phyloP scores from a whole-genome alignment of 1,284 basidiomycete genomes.

The Pascua guehoae region DNA sequence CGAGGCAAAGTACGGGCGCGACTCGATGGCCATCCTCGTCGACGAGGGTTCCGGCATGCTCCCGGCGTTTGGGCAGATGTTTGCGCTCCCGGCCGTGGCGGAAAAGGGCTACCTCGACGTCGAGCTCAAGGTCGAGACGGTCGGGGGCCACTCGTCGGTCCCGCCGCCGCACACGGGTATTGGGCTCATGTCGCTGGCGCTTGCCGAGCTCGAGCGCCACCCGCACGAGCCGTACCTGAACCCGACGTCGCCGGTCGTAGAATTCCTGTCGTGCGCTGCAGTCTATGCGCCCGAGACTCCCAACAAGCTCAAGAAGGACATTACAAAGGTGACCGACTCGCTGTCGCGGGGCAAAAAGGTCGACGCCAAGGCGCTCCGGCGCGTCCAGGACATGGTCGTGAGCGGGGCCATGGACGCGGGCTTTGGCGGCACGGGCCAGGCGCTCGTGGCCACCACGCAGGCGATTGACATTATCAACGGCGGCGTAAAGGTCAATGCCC shows the following conservation, averaged over 20 bases:
- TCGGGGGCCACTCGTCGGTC: conserved; percentile 65
- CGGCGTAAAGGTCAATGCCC: conserved; percentile 45
- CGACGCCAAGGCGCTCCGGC: conserved; percentile 34
- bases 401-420: conserved; percentile 21
- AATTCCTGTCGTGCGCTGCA: conserved; percentile 32
- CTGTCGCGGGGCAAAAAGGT: conserved; percentile 19
- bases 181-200: conserved; percentile 39
- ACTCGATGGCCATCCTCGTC: conserved; percentile 62
- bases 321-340: conserved; percentile 23
- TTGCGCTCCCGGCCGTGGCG: conserved; percentile 57
- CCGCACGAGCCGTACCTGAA: conserved; percentile 34
- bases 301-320: conserved; percentile 19
- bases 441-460: conserved; percentile 42
- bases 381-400: conserved; percentile 29
- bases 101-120: conserved; percentile 67
- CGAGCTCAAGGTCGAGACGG: conserved; percentile 56
- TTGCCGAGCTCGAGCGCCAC: conserved; percentile 41
- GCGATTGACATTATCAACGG: conserved; percentile 44
- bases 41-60: conserved; percentile 42
- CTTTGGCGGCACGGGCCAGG: conserved; percentile 19
- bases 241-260: conserved; percentile 28
- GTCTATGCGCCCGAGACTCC: conserved; percentile 27
- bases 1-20: conserved; percentile 57
- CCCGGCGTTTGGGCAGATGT: conserved; percentile 34
- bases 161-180: conserved; percentile 53